phyloP scores from a whole-genome alignment of 495 filamentous ascomycete genomes.

The Aspergillus sclerotiicarbonarius region DNA sequence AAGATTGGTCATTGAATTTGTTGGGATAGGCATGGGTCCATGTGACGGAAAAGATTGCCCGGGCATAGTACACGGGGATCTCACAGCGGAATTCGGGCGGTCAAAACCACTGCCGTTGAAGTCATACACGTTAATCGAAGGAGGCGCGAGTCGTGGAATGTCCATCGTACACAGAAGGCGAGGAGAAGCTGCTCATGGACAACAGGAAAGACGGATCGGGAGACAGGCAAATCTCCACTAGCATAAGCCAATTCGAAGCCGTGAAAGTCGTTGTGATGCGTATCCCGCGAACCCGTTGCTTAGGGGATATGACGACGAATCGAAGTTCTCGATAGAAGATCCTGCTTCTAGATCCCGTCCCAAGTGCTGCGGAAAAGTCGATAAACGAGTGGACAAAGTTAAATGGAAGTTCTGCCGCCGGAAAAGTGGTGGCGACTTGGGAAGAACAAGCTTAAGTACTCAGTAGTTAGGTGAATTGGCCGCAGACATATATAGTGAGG shows the following conservation, averaged over 20 bases:
- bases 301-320: background rate
- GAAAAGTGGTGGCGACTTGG: background rate
- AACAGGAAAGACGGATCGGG: slow-evolving; percentile 5
- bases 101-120: slow-evolving; percentile 43
- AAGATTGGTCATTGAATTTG: slow-evolving; percentile 42
- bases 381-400: background rate
- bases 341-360: slow-evolving; percentile 19
- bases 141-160: slow-evolving; percentile 51
- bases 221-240: background rate
- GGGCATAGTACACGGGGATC: slow-evolving; percentile 28
- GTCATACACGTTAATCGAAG: slow-evolving; percentile 54
- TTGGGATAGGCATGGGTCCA: slow-evolving; percentile 57
- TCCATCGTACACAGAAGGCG: slow-evolving; percentile 50
- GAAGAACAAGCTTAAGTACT: background rate
- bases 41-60: slow-evolving; percentile 36
- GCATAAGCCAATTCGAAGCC: slow-evolving; percentile 2
- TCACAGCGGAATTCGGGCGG: slow-evolving; percentile 18
- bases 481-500: background rate
- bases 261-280: background rate
- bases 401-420: background rate
- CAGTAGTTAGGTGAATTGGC: background rate
- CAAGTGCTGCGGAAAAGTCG: slow-evolving; percentile 1
- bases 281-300: background rate
- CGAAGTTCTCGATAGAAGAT: slow-evolving; percentile 15
- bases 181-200: slow-evolving; percentile 17